Percentiles rank a stretch among this genome's conserved stretches.
phyloP scores from a whole-genome alignment of 2,329 filamentous ascomycete genomes.

The Salinomyces thailandicus region DNA sequence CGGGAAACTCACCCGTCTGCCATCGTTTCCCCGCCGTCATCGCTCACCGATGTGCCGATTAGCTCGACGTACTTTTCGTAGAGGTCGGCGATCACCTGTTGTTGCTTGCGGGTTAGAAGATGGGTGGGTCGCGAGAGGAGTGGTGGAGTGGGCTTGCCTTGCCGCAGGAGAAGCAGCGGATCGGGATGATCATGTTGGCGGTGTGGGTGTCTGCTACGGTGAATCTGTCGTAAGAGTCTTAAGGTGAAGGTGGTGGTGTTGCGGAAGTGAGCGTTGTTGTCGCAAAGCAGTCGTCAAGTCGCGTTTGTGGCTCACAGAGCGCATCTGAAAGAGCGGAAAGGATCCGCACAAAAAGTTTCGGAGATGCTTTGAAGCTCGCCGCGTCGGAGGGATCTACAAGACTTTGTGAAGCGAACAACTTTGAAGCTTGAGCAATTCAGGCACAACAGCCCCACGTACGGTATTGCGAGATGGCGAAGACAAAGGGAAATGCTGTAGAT shows the following conservation, averaged over 20 bases:
- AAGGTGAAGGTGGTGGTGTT: too few species aligned
- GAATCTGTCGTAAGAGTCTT: too few species aligned
- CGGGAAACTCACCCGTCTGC: conserved; percentile 28
- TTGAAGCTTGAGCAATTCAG: too few species aligned
- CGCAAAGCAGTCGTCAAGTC: too few species aligned
- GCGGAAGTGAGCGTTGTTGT: too few species aligned
- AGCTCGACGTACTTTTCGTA: conserved; percentile 93
- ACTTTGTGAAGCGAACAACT: background rate
- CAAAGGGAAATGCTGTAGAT: conserved; percentile 1
- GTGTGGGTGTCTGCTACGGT: too few species aligned
- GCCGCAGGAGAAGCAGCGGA: conserved; percentile 97
- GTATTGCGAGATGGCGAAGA: background rate
- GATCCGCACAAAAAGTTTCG: conserved; percentile 1
- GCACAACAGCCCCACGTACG: too few species aligned
- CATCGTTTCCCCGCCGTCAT: conserved; percentile 55
- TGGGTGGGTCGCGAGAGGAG: conserved; percentile 16
- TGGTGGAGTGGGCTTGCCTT: conserved; percentile 54
- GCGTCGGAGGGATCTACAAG: background rate
- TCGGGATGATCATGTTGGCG: conserved; percentile 86
- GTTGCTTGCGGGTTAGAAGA: conserved; percentile 2
- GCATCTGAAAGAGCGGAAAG: too few species aligned
- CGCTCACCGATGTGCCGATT: conserved; percentile 61
- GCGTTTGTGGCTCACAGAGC: too few species aligned
- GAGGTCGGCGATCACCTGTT: conserved; percentile 89
- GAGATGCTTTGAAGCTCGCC: background rate